phyloP scores from a whole-genome alignment of 495 filamentous ascomycete genomes.

The Penicillium salamii region DNA sequence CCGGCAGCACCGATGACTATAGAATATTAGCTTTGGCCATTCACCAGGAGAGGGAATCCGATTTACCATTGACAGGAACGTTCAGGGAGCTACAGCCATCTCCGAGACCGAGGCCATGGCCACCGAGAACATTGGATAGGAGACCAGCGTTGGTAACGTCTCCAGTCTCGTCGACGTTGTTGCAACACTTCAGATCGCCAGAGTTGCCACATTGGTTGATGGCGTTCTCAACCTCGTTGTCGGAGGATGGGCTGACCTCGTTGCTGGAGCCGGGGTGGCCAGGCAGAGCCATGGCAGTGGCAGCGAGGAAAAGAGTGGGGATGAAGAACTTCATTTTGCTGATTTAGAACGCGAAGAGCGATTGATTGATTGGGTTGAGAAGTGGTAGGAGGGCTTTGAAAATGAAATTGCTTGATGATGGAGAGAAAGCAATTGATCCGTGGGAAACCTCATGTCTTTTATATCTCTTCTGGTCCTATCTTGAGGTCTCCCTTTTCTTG shows the following conservation, averaged over 20 bases:
- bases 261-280: conserved; percentile 8
- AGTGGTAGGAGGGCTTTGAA: conserved; percentile 1
- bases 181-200: conserved; percentile 42
- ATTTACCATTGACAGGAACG: conserved; percentile 23
- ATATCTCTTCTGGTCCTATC: conserved; percentile 11
- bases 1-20: conserved; percentile 28
- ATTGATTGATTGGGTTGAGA: not conserved
- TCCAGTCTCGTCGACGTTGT: conserved; percentile 33
- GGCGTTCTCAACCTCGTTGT: conserved; percentile 16
- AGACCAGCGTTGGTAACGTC: conserved; percentile 25
- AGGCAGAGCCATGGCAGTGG: conserved; percentile 29
- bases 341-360: conserved; percentile 6
- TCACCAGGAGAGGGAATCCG: not conserved
- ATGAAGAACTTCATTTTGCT: conserved; percentile 39
- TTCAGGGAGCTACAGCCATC: conserved; percentile 21
- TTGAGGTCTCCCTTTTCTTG: not conserved
- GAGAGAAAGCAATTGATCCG: not conserved
- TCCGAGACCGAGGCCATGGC: conserved; percentile 25
- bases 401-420: conserved; percentile 10
- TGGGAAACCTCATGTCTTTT: conserved; percentile 10
- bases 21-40: conserved; percentile 1
- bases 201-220: conserved; percentile 36
- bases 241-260: not conserved
- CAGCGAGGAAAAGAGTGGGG: conserved; percentile 28
- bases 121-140: conserved; percentile 22